Evolutionary conservation across 371 early-diverging fungal genomes (phyloP).

Genomic region (Mortierella polycephala): DNA sequence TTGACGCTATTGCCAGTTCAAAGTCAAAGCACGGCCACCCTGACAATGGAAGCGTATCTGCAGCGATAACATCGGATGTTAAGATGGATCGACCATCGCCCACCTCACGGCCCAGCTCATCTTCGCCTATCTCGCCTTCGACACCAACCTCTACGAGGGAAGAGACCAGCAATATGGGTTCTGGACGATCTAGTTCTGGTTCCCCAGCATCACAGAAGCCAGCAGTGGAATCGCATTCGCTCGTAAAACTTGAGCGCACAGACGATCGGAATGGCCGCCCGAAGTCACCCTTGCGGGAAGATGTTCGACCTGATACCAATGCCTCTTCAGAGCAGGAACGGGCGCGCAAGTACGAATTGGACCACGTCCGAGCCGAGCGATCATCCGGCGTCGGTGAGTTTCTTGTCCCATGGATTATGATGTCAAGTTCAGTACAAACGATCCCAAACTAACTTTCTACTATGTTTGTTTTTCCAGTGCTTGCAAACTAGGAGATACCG

Average conservation of each 20-base stretch:
- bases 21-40: constrained; percentile 6
- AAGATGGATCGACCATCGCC: neutral
- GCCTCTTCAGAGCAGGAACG: constrained; percentile 10
- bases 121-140: constrained; percentile 20
- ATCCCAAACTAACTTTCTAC: too few species aligned
- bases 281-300: neutral
- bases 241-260: neutral
- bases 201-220: constrained; percentile 11
- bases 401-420: neutral
- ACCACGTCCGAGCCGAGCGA: constrained; percentile 19
- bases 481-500: too few species aligned
- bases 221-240: neutral
- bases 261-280: constrained; percentile 7
- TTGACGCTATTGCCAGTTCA: neutral
- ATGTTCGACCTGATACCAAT: neutral
- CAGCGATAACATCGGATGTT: constrained; percentile 4
- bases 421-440: neutral
- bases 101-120: neutral
- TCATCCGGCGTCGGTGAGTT: constrained; percentile 28
- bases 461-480: too few species aligned
- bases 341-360: constrained; percentile 20
- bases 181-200: constrained; percentile 17
- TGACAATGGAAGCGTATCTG: neutral
- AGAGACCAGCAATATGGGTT: constrained; percentile 2
- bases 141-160: constrained; percentile 7